Evolutionary conservation across 768 basidiomycete genomes (phyloP).

Genomic region (Pleurotus cornucopiae): DNA sequence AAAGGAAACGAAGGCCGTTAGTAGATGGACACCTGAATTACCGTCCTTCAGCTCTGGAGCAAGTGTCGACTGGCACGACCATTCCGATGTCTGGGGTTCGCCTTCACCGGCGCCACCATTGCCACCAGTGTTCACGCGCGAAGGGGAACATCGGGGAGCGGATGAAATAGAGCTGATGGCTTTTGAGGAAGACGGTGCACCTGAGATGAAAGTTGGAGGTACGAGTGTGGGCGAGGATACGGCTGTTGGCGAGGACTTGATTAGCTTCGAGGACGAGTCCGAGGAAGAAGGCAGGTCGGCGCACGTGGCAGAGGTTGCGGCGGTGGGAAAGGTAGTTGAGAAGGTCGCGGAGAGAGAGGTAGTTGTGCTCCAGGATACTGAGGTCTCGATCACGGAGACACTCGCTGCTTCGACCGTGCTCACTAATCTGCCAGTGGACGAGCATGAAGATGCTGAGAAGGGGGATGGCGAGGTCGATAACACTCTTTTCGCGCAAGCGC

Average conservation of each 20-base stretch:
- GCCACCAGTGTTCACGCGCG: not conserved
- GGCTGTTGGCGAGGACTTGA: not conserved
- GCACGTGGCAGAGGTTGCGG: not conserved
- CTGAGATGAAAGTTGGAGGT: too few species aligned
- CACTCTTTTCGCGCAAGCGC: not conserved
- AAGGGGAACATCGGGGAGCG: not conserved
- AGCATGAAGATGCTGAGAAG: not conserved
- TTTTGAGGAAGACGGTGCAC: too few species aligned
- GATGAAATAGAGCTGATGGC: too few species aligned
- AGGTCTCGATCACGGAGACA: not conserved
- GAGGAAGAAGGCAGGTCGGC: not conserved
- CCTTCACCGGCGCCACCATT: not conserved
- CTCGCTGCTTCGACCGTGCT: not conserved
- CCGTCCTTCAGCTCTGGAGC: not conserved
- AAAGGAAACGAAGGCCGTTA: not conserved
- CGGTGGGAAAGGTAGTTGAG: not conserved
- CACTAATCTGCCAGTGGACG: not conserved
- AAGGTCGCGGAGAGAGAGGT: not conserved
- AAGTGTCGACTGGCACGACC: not conserved
- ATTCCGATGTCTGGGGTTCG: conserved; percentile 4
- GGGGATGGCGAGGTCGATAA: not conserved
- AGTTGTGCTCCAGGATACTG: not conserved
- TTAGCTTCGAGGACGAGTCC: not conserved
- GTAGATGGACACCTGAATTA: not conserved
- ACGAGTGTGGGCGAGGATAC: not conserved